Evolutionary conservation across 116 monocot genomes (phyloP).

Genomic region (Posidonia oceanica): DNA sequence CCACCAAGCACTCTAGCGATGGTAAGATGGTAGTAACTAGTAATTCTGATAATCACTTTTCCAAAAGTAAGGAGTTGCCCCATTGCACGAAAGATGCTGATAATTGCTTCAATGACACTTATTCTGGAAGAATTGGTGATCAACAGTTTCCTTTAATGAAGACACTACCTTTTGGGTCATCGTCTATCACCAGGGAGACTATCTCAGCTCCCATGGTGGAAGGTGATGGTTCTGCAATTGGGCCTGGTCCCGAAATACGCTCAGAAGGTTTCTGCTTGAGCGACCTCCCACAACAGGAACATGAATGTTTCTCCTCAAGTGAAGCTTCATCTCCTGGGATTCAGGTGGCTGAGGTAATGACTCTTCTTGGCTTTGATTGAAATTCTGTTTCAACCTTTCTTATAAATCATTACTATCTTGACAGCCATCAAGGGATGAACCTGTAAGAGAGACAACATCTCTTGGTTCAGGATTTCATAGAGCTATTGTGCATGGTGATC

Average conservation of each 20-base stretch:
- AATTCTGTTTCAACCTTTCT: constrained; percentile 9
- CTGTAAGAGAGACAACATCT: constrained; percentile 11
- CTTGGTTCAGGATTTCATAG: constrained; percentile 12
- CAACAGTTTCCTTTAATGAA: constrained; percentile 25
- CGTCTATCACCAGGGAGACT: constrained; percentile 2
- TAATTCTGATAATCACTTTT: neutral
- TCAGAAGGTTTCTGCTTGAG: constrained; percentile 1
- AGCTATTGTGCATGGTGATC: constrained; percentile 8
- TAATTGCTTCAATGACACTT: constrained; percentile 6
- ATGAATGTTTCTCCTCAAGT: constrained; percentile 9
- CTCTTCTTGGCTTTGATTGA: neutral
- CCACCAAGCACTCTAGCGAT: neutral
- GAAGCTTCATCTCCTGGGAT: constrained; percentile 6
- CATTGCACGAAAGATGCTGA: constrained; percentile 12
- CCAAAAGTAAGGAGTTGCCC: constrained; percentile 26
- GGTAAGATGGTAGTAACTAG: constrained; percentile 6
- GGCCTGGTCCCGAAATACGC: constrained; percentile 4
- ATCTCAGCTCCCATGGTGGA: constrained; percentile 1
- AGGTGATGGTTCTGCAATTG: constrained; percentile 9
- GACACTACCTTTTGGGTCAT: constrained; percentile 11
- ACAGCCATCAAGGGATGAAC: constrained; percentile 16
- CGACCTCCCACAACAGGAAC: constrained; percentile 12
- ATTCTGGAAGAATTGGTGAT: constrained; percentile 10
- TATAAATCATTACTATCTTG: constrained; percentile 10
- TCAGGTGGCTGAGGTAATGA: constrained; percentile 10